Evolutionary conservation across 768 basidiomycete genomes (phyloP).

Genomic region (Candolleomyces eurysporus): DNA sequence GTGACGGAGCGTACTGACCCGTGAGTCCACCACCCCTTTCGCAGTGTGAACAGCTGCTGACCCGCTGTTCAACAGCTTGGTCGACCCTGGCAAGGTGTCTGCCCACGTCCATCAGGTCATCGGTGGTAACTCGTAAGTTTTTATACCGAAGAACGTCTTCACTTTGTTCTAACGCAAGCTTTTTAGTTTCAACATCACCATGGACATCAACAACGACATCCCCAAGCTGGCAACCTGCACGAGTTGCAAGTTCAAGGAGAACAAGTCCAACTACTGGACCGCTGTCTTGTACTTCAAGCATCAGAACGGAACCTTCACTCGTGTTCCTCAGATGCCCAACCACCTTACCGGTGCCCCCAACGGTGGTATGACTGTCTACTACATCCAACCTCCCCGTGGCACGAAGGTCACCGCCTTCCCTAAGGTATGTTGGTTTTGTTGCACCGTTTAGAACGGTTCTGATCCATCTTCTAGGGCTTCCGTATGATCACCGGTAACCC

Average conservation of each 20-base stretch:
- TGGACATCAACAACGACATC: constrained; percentile 2
- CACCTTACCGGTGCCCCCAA: constrained; percentile 9
- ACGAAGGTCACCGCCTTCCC: constrained; percentile 8
- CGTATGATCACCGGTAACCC: constrained; percentile 14
- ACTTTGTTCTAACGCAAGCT: background rate
- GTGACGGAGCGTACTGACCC: constrained; percentile 12
- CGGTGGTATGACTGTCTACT: constrained; percentile 13
- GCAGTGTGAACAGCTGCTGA: background rate
- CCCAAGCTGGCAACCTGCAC: constrained; percentile 6
- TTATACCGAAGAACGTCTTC: background rate
- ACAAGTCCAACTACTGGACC: constrained; percentile 13
- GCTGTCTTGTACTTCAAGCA: constrained; percentile 11
- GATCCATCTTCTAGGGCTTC: constrained; percentile 4
- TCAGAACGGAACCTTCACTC: constrained; percentile 5
- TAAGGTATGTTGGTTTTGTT: constrained; percentile 1
- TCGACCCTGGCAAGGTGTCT: constrained; percentile 9
- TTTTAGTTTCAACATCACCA: constrained; percentile 8
- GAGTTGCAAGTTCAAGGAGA: constrained; percentile 12
- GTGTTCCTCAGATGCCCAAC: constrained; percentile 12
- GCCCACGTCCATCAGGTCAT: constrained; percentile 12
- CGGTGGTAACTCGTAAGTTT: constrained; percentile 7
- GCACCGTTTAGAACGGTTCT: background rate
- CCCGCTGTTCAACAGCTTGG: background rate
- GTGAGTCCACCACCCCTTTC: background rate
- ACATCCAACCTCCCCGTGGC: constrained; percentile 8